These are phyloP conservation scores for Vigna trinervia DNA, from an alignment of 306 rosid species.

Conservation along the genomic window DNA sequence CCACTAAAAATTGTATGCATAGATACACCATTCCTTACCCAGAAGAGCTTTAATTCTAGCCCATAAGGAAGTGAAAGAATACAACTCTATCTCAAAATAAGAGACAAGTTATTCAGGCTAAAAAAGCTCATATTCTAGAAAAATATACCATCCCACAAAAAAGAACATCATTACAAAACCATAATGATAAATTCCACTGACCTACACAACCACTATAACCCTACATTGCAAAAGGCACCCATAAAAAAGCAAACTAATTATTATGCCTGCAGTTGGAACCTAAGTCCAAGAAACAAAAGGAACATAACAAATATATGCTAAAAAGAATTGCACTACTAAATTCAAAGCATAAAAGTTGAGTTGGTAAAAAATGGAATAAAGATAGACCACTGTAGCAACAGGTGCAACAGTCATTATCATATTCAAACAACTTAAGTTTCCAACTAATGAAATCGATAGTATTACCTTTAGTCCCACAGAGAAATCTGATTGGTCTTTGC, in stretches of 20 bases:
- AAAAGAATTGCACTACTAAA: slow-evolving; percentile 12
- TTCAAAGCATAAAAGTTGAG: slow-evolving; percentile 40
- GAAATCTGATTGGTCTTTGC: slow-evolving; percentile 79
- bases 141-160: slow-evolving; percentile 28
- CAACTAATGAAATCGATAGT: slow-evolving; percentile 27
- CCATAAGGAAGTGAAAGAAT: slow-evolving; percentile 26
- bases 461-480: slow-evolving; percentile 86
- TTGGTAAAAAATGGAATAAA: slow-evolving; percentile 19
- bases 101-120: slow-evolving; percentile 26
- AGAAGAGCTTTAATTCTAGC: slow-evolving; percentile 13
- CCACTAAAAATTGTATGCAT: too few relatives aligned
- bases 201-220: slow-evolving; percentile 15
- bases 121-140: not conserved
- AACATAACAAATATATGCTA: slow-evolving; percentile 10
- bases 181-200: slow-evolving; percentile 36
- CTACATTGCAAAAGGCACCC: slow-evolving; percentile 26
- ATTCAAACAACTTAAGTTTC: slow-evolving; percentile 32
- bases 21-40: slow-evolving; percentile 7
- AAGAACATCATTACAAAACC: slow-evolving; percentile 27
- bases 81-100: slow-evolving; percentile 20
- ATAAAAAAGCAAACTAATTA: slow-evolving; percentile 10
- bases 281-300: slow-evolving; percentile 38
- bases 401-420: slow-evolving; percentile 25
- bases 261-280: slow-evolving; percentile 35
- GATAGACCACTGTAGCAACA: slow-evolving; percentile 26